phyloP scores from a whole-genome alignment of 371 early-diverging fungal species.

The Dentiscutata heterogama region DNA sequence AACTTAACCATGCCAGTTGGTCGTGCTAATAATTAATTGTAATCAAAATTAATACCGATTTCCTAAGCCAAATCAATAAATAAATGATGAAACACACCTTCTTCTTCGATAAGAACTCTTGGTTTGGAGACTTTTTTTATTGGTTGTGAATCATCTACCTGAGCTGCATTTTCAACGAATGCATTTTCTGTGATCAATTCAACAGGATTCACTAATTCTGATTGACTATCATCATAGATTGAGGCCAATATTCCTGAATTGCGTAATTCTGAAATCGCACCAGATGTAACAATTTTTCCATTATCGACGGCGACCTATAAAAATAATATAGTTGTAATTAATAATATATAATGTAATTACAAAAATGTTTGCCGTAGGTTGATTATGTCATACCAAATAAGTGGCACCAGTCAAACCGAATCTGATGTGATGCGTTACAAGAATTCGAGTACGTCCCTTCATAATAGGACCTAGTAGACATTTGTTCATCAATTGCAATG shows the following conservation, averaged over 20 bases:
- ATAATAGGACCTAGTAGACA: constrained; percentile 80
- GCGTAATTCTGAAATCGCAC: background rate
- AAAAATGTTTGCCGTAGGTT: too few species aligned
- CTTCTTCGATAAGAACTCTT: constrained; percentile 24
- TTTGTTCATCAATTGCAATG: constrained; percentile 76
- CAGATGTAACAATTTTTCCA: constrained; percentile 5
- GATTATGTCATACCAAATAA: constrained; percentile 58
- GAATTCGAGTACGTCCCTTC: constrained; percentile 79
- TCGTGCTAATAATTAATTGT: constrained; percentile 14
- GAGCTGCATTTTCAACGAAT: background rate
- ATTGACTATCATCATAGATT: background rate
- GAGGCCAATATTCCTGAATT: background rate
- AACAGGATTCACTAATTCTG: background rate
- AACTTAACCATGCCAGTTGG: constrained; percentile 31
- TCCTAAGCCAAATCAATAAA: background rate
- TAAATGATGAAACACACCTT: background rate
- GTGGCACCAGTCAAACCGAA: constrained; percentile 76
- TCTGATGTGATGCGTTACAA: constrained; percentile 91
- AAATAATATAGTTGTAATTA: background rate
- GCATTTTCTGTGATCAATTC: background rate
- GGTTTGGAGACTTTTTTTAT: background rate
- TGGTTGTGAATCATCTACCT: background rate
- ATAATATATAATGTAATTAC: background rate
- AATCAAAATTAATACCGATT: background rate
- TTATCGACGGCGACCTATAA: background rate